These are phyloP conservation scores for Erodium maritimum DNA, from an alignment of 345 rosid species.

Conservation along the genomic window DNA sequence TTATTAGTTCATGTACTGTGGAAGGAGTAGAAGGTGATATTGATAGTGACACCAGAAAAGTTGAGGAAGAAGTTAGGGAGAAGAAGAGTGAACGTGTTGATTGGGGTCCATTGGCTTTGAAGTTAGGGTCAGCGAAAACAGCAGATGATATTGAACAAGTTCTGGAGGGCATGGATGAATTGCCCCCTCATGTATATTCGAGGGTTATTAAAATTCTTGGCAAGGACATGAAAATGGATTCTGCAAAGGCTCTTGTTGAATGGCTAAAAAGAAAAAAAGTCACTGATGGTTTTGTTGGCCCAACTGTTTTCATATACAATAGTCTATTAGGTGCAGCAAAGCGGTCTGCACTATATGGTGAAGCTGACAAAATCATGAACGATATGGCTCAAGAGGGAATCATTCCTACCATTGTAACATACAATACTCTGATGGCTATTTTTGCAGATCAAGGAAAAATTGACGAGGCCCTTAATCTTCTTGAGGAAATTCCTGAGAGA, in stretches of 20 bases:
- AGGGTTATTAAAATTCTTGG: slow-evolving; percentile 67
- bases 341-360: slow-evolving; percentile 30
- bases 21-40: slow-evolving; percentile 16
- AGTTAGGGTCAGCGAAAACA: slow-evolving; percentile 46
- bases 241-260: slow-evolving; percentile 63
- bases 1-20: slow-evolving; percentile 13
- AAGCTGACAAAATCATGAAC: slow-evolving; percentile 44
- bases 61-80: slow-evolving; percentile 11
- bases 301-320: slow-evolving; percentile 64
- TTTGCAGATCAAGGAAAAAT: slow-evolving; percentile 44
- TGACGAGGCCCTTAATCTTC: slow-evolving; percentile 47
- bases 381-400: slow-evolving; percentile 60
- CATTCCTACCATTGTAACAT: slow-evolving; percentile 57
- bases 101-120: slow-evolving; percentile 42
- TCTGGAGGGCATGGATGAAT: slow-evolving; percentile 47
- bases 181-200: slow-evolving; percentile 58
- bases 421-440: slow-evolving; percentile 66
- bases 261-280: slow-evolving; percentile 77
- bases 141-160: slow-evolving; percentile 66
- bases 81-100: slow-evolving; percentile 30
- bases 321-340: slow-evolving; percentile 69
- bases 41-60: slow-evolving; percentile 9
- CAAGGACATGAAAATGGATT: slow-evolving; percentile 40
- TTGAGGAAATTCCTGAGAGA: slow-evolving; percentile 43
- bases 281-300: slow-evolving; percentile 36